These are phyloP conservation scores for Saturnispora dispora DNA, from an alignment of 805 yeast species.

Conservation along the genomic window DNA sequence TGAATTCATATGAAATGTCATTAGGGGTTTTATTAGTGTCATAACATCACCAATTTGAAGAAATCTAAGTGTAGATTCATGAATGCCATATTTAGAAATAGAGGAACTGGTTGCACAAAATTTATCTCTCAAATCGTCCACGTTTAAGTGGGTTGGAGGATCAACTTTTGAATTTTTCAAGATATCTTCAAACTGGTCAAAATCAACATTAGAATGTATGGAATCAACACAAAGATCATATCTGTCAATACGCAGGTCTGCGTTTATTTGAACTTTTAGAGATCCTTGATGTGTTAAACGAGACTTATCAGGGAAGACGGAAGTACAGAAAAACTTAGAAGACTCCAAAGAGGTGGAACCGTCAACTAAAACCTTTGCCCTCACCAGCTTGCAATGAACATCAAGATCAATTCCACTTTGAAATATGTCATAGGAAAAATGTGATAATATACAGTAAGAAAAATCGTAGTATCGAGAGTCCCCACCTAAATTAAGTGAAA, in stretches of 20 bases:
- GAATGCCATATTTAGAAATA: conserved; percentile 52
- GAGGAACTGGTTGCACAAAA: conserved; percentile 23
- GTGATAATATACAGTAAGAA: conserved; percentile 54
- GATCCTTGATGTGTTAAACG: conserved; percentile 54
- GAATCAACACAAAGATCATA: conserved; percentile 46
- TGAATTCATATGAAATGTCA: conserved; percentile 24
- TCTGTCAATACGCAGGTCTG: conserved; percentile 61
- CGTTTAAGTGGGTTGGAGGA: neutral
- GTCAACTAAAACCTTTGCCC: conserved; percentile 44
- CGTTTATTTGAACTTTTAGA: conserved; percentile 51
- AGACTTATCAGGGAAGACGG: conserved; percentile 62
- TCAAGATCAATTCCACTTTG: conserved; percentile 46
- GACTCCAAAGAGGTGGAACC: conserved; percentile 48
- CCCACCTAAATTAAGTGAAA: conserved; percentile 36
- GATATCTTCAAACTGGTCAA: conserved; percentile 35
- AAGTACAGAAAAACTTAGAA: conserved; percentile 38
- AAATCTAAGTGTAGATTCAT: conserved; percentile 56
- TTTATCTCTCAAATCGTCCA: neutral
- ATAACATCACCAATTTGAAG: conserved; percentile 73
- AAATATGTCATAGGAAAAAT: conserved; percentile 45
- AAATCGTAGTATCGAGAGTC: conserved; percentile 56
- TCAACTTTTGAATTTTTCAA: neutral
- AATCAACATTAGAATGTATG: conserved; percentile 38
- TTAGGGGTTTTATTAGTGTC: conserved; percentile 58
- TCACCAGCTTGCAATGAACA: conserved; percentile 37